A percentile compares a stretch with the other conserved stretches of the same genome.
These are phyloP conservation scores for Polyporus tsugae DNA, from an alignment of 1,284 basidiomycete genomes.

Conservation along the genomic window DNA sequence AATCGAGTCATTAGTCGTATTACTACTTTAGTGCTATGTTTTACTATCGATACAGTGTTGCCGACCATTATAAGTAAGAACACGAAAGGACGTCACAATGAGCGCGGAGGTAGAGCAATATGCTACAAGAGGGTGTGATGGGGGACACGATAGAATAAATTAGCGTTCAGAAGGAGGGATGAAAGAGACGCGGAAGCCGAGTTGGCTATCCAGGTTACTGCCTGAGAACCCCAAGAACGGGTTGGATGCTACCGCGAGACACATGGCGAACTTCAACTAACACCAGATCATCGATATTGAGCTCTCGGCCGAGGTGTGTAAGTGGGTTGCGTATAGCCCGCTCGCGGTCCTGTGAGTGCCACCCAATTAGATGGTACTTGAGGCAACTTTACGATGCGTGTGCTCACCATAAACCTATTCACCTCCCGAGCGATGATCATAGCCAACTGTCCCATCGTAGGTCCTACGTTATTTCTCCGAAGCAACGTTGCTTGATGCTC, in stretches of 20 bases:
- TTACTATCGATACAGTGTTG: conserved; percentile 5
- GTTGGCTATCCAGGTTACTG: background rate
- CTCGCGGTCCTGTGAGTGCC: background rate
- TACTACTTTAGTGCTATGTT: background rate
- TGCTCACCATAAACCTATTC: background rate
- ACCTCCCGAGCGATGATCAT: conserved; percentile 4
- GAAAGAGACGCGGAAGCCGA: background rate
- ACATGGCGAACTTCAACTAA: conserved; percentile 2
- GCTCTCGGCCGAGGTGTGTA: background rate
- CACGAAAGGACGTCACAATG: background rate
- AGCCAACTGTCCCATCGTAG: conserved; percentile 1
- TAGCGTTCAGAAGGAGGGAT: background rate
- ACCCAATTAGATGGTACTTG: background rate
- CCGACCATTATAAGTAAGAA: background rate
- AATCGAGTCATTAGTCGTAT: background rate
- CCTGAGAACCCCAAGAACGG: conserved; percentile 1
- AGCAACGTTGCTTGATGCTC: conserved; percentile 4
- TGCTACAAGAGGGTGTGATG: background rate
- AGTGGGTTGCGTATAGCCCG: conserved; percentile 2
- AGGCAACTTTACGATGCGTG: background rate
- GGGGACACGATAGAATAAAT: background rate
- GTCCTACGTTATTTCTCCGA: background rate
- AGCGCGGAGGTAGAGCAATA: background rate
- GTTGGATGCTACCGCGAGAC: conserved; percentile 6
- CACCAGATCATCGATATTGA: background rate